Base-by-base conservation (phyloP, 441 rosid genomes). In the Capsella rubella region DNA sequence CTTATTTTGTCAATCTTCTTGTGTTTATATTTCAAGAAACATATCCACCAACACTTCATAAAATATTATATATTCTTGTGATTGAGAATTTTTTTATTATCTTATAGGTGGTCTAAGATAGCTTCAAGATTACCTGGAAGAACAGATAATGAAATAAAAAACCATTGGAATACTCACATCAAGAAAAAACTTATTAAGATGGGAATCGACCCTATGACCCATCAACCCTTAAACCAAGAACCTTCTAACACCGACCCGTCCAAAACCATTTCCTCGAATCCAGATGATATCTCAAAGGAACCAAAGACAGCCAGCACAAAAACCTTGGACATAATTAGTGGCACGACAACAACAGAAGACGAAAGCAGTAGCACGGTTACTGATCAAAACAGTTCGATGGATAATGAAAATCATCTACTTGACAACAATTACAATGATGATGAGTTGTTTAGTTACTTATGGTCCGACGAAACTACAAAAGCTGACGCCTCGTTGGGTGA, bases 121-220 rank as follows among this genome's bases (percentile, higher is more conserved):
- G 98, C 98, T 16, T 87, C 93, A 11, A 86, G 89, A 67, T 78
- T 93, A 62, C 97, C 98, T 0, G 97, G 98, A 58, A 80, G 98
- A 77, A 93, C 98, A 0, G 98, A 93, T 65, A 93, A 93, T 21
- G 97, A 93, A 73, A 91, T 93, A 35, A 93, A 93, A 83, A 93
- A 93, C 46, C 94, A 89, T 46, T 93, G 98, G 98, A 91, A 93
- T 80, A 91, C 98, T 39, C 97, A 91, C 67, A 90, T 93, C 77
- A 93, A 93, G 89, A 91, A 93, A 67, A 93, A 89, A 80, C 97
- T 93, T 52, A 47, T 93, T 4, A 93, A 88, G 80, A 85, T 88
- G 95, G 98, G 95, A 52, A 91, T 93, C 61, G 95, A 93, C 82
- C 98, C 98, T 6, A 79, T 78, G 25, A 93, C 98, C 28, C 98